Percentiles rank a stretch among this genome's conserved stretches.
These are phyloP conservation scores for Neltuma alba DNA, from an alignment of 306 rosid genomes.

Conservation along the genomic window DNA sequence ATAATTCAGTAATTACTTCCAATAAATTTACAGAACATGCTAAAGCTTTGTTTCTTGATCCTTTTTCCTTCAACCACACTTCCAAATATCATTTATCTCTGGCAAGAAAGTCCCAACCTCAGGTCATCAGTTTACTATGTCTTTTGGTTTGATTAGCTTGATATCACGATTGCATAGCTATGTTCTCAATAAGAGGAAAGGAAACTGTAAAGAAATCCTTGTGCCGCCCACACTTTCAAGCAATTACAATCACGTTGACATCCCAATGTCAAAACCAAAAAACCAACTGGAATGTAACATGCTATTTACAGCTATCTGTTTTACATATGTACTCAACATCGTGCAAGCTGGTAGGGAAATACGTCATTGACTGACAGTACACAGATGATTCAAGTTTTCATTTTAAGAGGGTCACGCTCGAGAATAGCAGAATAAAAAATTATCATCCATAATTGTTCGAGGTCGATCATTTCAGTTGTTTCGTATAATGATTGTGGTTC, in stretches of 20 bases:
- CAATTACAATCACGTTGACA: slow-evolving; percentile 11
- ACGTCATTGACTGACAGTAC: not conserved
- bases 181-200: no score
- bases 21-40: not conserved
- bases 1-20: not conserved
- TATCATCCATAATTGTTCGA: no score
- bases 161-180: no score
- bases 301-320: not conserved
- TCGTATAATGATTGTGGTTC: not conserved
- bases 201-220: no score
- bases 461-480: not conserved
- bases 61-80: not conserved
- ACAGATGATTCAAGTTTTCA: not conserved
- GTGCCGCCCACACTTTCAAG: no score
- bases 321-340: not conserved
- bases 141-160: not conserved
- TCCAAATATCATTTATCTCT: not conserved
- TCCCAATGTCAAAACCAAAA: not conserved
- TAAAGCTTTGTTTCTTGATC: not conserved
- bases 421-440: not conserved
- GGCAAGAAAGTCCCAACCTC: not conserved
- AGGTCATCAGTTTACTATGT: not conserved
- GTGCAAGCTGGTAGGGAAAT: not conserved
- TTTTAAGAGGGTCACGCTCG: no score
- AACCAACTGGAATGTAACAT: not conserved